These are phyloP conservation scores for Vitis rotundifolia DNA, from an alignment of 164 flowering plant species.

Conservation along the genomic window DNA sequence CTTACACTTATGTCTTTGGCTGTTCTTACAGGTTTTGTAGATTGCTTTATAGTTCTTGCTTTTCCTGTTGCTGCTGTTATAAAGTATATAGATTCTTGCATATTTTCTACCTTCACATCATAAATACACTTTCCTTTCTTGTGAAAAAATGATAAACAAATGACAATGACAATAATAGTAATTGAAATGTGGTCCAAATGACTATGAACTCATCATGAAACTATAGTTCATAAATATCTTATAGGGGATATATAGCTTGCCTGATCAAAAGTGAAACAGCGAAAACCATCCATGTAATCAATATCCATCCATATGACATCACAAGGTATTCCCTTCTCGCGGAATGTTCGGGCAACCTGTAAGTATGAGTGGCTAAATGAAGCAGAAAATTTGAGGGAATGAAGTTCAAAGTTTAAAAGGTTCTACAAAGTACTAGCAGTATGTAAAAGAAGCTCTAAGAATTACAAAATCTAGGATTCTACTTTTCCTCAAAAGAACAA, in stretches of 20 bases:
- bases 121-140: too few species aligned
- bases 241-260: slow-evolving; percentile 31
- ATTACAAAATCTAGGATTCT: not conserved
- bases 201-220: not conserved
- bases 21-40: too few species aligned
- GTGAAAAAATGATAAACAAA: too few species aligned
- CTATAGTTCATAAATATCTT: not conserved
- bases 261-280: slow-evolving; percentile 91
- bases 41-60: too few species aligned
- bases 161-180: too few species aligned
- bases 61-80: too few species aligned
- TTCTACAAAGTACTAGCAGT: too few species aligned
- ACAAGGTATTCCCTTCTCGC: slow-evolving; percentile 86
- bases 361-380: not conserved
- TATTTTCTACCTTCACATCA: too few species aligned
- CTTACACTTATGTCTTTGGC: too few species aligned
- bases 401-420: too few species aligned
- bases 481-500: not conserved
- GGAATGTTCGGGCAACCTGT: slow-evolving; percentile 76
- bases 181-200: not conserved
- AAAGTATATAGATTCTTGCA: too few species aligned
- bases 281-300: slow-evolving; percentile 96
- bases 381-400: not conserved
- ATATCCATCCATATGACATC: slow-evolving; percentile 99
- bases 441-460: too few species aligned